Percentiles rank a stretch among this genome's conserved stretches.
Evolutionary conservation across 2,329 filamentous ascomycete species (phyloP).

Genomic region (Furcasterigmium furcatum): DNA sequence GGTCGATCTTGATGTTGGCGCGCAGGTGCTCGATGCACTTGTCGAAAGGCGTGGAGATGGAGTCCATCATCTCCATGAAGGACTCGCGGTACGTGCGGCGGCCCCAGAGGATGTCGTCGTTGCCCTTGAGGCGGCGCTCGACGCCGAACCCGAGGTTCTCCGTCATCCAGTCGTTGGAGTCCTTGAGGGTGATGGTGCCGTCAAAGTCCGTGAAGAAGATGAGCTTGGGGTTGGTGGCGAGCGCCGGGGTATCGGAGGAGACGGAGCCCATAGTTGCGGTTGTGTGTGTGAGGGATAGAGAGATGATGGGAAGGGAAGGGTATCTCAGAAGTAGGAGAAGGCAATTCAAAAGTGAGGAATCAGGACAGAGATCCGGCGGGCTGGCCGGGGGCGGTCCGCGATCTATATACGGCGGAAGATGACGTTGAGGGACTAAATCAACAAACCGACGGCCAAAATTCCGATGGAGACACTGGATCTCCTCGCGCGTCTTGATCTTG

Average conservation of each 20-base stretch:
- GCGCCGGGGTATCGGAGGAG: conserved; percentile 47
- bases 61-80: conserved; percentile 91
- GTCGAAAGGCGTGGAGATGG: conserved; percentile 74
- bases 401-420: neutral
- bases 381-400: neutral
- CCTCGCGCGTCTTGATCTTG: too few relatives aligned
- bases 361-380: neutral
- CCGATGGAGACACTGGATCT: neutral
- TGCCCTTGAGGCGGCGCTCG: conserved; percentile 67
- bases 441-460: conserved; percentile 1
- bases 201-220: conserved; percentile 99
- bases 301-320: neutral
- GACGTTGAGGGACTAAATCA: conserved; percentile 1
- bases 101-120: conserved; percentile 72
- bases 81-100: conserved; percentile 75
- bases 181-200: conserved; percentile 80
- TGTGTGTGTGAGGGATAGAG: neutral
- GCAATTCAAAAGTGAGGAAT: neutral
- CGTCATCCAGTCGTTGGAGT: conserved; percentile 71
- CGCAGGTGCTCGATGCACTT: conserved; percentile 77
- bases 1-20: conserved; percentile 84
- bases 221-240: conserved; percentile 72
- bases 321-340: neutral
- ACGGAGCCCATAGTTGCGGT: conserved; percentile 37
- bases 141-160: conserved; percentile 86